Percentiles rank a stretch among this genome's conserved stretches.
phyloP scores from a whole-genome alignment of 257 asterid genomes.

The Misopates orontium region DNA sequence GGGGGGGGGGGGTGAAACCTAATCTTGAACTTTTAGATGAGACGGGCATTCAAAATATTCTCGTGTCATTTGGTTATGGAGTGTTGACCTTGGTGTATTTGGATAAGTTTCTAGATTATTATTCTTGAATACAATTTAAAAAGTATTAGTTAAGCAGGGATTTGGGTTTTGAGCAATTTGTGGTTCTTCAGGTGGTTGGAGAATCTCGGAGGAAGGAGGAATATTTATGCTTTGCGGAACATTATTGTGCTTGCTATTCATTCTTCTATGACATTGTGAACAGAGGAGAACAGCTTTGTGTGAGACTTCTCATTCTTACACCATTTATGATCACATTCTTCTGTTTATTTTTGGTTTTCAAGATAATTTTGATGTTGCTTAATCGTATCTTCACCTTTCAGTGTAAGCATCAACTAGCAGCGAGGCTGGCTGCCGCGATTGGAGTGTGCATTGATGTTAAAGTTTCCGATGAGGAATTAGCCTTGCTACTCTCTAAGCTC shows the following conservation, averaged over 20 bases:
- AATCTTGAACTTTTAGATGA: no score
- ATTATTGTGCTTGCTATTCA: slow-evolving; percentile 83
- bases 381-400: slow-evolving; percentile 27
- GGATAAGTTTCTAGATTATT: no score
- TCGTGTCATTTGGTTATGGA: no score
- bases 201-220: slow-evolving; percentile 87
- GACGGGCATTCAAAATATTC: no score
- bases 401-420: slow-evolving; percentile 99
- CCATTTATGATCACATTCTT: not conserved
- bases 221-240: slow-evolving; percentile 75
- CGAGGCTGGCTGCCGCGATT: slow-evolving; percentile 73
- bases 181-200: slow-evolving; percentile 59
- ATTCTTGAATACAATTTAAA: no score
- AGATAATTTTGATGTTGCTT: not conserved
- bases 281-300: slow-evolving; percentile 92
- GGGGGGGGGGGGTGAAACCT: no score
- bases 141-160: not conserved
- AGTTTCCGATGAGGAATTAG: slow-evolving; percentile 83
- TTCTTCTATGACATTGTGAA: slow-evolving; percentile 89
- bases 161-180: not conserved
- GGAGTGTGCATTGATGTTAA: slow-evolving; percentile 55
- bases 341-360: no score
- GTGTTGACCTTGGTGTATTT: no score
- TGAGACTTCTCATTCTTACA: slow-evolving; percentile 34
- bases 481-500: slow-evolving; percentile 60